These are phyloP conservation scores for Cynara cardunculus DNA, from an alignment of 129 eudicot species.

Conservation along the genomic window DNA sequence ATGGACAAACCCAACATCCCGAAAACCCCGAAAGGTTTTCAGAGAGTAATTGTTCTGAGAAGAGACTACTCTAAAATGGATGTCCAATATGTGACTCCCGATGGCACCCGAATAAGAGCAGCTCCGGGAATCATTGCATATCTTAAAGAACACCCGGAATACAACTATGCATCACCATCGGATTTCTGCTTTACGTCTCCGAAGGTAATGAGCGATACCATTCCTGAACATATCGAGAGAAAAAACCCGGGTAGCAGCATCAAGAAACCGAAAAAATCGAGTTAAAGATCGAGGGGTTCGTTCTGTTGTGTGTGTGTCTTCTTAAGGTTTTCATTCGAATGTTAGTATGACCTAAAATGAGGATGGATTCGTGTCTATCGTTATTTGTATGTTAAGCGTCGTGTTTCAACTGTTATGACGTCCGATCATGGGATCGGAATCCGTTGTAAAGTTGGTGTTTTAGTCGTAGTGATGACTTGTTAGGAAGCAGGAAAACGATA, in stretches of 20 bases:
- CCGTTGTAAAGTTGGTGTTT: constrained; percentile 19
- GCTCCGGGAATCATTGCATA: constrained; percentile 36
- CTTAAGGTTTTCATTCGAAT: constrained; percentile 4
- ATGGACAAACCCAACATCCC: constrained; percentile 68
- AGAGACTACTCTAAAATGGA: constrained; percentile 71
- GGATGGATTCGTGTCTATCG: constrained; percentile 10
- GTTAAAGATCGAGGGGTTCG: background rate
- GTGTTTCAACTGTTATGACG: background rate
- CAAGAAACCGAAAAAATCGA: constrained; percentile 28
- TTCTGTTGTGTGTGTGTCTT: background rate
- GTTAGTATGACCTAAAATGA: background rate
- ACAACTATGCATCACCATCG: constrained; percentile 22
- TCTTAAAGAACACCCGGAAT: constrained; percentile 53
- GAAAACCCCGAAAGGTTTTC: constrained; percentile 68
- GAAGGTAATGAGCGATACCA: constrained; percentile 52
- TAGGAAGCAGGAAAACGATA: constrained; percentile 9
- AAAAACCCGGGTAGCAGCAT: constrained; percentile 17
- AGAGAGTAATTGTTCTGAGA: constrained; percentile 43
- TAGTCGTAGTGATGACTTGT: constrained; percentile 13
- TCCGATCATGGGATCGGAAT: background rate
- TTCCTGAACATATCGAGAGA: constrained; percentile 37
- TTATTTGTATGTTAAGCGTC: constrained; percentile 9
- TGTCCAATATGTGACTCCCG: constrained; percentile 52
- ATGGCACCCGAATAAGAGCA: constrained; percentile 53
- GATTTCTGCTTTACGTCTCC: constrained; percentile 64